Conservation (phyloP, 2,329 filamentous ascomycete species). For the Microsporum canis region DNA sequence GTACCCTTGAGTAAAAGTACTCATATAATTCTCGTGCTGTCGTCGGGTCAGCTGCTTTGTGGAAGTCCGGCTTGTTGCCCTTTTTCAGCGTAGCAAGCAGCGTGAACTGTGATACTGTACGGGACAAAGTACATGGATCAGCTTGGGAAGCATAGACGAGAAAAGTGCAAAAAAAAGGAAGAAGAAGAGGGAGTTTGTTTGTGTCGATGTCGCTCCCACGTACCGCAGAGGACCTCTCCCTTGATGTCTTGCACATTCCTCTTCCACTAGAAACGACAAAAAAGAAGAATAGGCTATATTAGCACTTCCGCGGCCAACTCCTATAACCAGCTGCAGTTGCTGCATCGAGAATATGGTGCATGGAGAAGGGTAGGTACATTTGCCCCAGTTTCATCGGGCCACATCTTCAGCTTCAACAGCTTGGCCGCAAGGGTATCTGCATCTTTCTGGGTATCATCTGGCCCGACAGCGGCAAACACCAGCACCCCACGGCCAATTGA, state of each 20-base stretch:
- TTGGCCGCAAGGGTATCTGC: constrained; percentile 73
- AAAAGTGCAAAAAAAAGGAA: background rate
- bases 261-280: constrained; percentile 61
- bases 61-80: constrained; percentile 89
- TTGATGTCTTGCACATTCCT: constrained; percentile 73
- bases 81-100: constrained; percentile 89
- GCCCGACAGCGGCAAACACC: constrained; percentile 82
- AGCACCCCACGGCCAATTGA: constrained; percentile 82
- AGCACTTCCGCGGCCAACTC: background rate
- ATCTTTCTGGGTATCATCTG: constrained; percentile 82
- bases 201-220: constrained; percentile 17
- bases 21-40: constrained; percentile 75
- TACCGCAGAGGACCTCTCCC: constrained; percentile 91
- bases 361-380: constrained; percentile 39
- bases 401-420: constrained; percentile 79
- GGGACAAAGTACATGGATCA: background rate
- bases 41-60: constrained; percentile 67
- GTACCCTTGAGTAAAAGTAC: constrained; percentile 67
- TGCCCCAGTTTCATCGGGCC: constrained; percentile 67
- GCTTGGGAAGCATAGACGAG: background rate
- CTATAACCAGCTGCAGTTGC: background rate
- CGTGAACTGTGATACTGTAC: constrained; percentile 86
- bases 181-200: background rate
- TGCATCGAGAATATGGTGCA: background rate
- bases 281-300: constrained; percentile 2